These are phyloP conservation scores for Cladorrhinum sp. DNA, from an alignment of 2,329 filamentous ascomycete species.

Conservation along the genomic window DNA sequence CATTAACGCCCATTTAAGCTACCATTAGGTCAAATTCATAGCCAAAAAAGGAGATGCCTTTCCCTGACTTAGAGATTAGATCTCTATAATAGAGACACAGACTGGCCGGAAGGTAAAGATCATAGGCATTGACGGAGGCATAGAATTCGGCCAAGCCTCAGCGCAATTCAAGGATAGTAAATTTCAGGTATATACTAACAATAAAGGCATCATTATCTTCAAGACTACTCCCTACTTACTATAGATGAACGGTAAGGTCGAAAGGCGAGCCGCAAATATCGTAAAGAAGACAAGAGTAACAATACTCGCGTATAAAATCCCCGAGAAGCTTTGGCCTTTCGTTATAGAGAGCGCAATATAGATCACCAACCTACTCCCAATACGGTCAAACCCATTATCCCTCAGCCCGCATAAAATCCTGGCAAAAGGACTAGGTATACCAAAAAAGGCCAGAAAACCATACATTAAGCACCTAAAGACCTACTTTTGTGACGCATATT, in stretches of 20 bases:
- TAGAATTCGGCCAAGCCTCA: background rate
- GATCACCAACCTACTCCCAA: background rate
- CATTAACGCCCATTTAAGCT: background rate
- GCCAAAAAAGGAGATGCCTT: background rate
- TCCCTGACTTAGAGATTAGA: too few species aligned
- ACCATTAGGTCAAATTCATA: constrained; percentile 1
- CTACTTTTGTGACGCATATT: constrained; percentile 7
- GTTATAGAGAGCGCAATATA: background rate
- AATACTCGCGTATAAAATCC: background rate
- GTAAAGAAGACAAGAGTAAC: background rate
- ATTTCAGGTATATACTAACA: background rate
- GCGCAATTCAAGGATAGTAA: background rate
- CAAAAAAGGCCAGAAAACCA: background rate
- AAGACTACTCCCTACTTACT: background rate
- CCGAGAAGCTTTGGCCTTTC: background rate
- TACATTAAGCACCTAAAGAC: background rate
- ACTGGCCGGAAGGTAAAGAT: background rate
- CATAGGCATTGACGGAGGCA: background rate
- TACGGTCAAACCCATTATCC: background rate
- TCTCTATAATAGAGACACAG: background rate
- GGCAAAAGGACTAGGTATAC: background rate
- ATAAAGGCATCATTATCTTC: background rate
- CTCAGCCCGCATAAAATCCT: background rate
- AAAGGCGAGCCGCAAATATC: background rate
- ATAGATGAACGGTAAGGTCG: constrained; percentile 1